These are phyloP conservation scores for Prillingera fragicola DNA, from an alignment of 1,284 basidiomycete genomes.

Conservation along the genomic window DNA sequence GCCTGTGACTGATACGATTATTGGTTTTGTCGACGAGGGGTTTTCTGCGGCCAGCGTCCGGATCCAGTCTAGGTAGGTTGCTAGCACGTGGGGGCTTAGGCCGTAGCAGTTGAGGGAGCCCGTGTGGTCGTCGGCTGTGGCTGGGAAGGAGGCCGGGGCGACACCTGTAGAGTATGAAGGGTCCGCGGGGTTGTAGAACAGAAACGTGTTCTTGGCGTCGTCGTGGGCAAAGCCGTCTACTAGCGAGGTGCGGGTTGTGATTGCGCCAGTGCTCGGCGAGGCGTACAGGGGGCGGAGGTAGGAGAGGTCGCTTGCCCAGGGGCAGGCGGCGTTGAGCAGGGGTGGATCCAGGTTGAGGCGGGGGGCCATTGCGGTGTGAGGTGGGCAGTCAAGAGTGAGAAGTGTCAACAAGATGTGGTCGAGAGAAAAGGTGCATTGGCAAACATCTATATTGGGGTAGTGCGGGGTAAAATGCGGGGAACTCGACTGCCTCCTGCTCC, in stretches of 20 bases:
- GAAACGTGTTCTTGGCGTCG: conserved; percentile 18
- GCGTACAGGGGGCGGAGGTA: conserved; percentile 11
- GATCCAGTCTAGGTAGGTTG: conserved; percentile 6
- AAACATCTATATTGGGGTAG: too few species aligned
- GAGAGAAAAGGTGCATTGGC: too few species aligned
- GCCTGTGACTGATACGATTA: conserved; percentile 14
- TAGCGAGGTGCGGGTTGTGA: conserved; percentile 18
- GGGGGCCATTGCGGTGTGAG: conserved; percentile 4
- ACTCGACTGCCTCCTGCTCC: too few species aligned
- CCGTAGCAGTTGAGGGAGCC: conserved; percentile 17
- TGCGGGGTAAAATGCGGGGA: too few species aligned
- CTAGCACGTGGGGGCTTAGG: conserved; percentile 9
- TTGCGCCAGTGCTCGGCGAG: conserved; percentile 9
- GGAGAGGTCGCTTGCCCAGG: conserved; percentile 13
- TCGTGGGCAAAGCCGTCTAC: conserved; percentile 17
- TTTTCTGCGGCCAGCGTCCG: conserved; percentile 1
- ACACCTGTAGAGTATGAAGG: background rate
- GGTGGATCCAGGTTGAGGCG: conserved; percentile 9
- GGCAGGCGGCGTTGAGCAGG: conserved; percentile 17
- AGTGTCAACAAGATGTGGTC: too few species aligned
- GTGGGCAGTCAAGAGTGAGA: too few species aligned
- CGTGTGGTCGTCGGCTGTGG: background rate
- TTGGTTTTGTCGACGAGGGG: conserved; percentile 4
- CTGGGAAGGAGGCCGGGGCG: conserved; percentile 4
- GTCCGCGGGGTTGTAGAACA: conserved; percentile 13